Conservation (phyloP, 257 asterid species). For the Nicotiana attenuata region DNA sequence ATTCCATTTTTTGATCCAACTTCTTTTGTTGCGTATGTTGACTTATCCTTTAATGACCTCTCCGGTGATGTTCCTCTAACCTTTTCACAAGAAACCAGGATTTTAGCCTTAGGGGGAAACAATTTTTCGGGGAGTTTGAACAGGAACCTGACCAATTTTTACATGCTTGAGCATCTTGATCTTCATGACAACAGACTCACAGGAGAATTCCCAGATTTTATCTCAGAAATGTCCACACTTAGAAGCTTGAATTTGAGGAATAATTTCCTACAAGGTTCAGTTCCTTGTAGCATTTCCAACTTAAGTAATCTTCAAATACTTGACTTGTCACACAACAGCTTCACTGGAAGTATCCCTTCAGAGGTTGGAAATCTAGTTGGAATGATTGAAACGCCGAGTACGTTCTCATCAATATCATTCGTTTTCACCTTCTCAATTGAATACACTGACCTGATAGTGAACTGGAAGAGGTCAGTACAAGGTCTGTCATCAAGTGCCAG, state of each 20-base stretch:
- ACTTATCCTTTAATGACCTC: conserved; percentile 26
- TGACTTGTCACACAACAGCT: conserved; percentile 21
- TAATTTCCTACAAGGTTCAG: conserved; percentile 26
- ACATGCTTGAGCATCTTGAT: conserved; percentile 28
- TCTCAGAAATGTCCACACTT: conserved; percentile 18
- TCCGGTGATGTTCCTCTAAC: conserved; percentile 27
- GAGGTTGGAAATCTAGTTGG: conserved; percentile 20
- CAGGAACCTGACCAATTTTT: conserved; percentile 19
- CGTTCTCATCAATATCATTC: not conserved
- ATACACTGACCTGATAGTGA: conserved; percentile 19
- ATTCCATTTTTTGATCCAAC: conserved; percentile 23
- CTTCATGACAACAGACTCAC: conserved; percentile 22
- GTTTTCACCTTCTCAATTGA: conserved; percentile 9
- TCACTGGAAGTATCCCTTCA: conserved; percentile 25
- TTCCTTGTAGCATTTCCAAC: conserved; percentile 18
- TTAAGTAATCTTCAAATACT: conserved; percentile 22
- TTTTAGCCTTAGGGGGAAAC: conserved; percentile 25
- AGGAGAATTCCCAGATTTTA: conserved; percentile 20
- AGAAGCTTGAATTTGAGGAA: conserved; percentile 24
- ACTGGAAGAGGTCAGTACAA: conserved; percentile 27
- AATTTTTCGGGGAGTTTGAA: conserved; percentile 26
- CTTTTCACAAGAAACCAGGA: conserved; percentile 17
- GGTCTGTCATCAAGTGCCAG: conserved; percentile 19
- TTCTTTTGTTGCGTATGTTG: conserved; percentile 23
- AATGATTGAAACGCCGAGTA: conserved; percentile 20